Evolutionary conservation across 805 yeast species (phyloP).

Genomic region (Ogataea methylovora): DNA sequence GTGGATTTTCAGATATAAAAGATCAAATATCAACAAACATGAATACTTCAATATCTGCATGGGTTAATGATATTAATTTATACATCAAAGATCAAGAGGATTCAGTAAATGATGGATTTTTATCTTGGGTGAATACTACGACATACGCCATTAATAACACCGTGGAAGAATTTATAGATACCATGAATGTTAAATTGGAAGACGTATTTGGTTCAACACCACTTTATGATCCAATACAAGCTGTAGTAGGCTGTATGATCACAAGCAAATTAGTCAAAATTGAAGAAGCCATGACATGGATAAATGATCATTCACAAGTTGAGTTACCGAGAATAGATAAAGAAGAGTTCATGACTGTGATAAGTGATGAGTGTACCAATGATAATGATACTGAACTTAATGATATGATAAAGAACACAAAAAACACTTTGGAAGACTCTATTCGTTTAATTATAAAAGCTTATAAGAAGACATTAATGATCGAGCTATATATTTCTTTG

Average conservation of each 20-base stretch:
- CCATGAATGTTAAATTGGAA: constrained; percentile 52
- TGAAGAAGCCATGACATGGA: constrained; percentile 74
- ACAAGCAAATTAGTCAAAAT: constrained; percentile 62
- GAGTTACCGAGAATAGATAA: constrained; percentile 42
- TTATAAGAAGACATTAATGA: constrained; percentile 28
- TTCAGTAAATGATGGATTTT: constrained; percentile 51
- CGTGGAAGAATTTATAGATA: constrained; percentile 43
- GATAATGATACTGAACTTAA: constrained; percentile 5
- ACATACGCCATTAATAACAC: constrained; percentile 56
- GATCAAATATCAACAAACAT: constrained; percentile 14
- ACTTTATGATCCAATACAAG: constrained; percentile 51
- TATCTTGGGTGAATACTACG: constrained; percentile 58
- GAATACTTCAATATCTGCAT: constrained; percentile 28
- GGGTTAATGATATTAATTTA: constrained; percentile 52
- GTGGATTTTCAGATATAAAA: constrained; percentile 6
- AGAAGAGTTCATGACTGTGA: constrained; percentile 4
- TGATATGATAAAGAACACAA: constrained; percentile 8
- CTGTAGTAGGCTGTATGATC: constrained; percentile 72
- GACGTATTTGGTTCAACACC: constrained; percentile 63
- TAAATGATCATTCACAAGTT: constrained; percentile 54
- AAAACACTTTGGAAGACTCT: constrained; percentile 19
- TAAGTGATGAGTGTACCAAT: constrained; percentile 3
- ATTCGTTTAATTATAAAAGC: no score
- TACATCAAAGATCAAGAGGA: constrained; percentile 42
- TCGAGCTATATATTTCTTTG: constrained; percentile 41